phyloP scores from a whole-genome alignment of 1,139 yeast species.

The Hyphopichia pseudoburtonii region DNA sequence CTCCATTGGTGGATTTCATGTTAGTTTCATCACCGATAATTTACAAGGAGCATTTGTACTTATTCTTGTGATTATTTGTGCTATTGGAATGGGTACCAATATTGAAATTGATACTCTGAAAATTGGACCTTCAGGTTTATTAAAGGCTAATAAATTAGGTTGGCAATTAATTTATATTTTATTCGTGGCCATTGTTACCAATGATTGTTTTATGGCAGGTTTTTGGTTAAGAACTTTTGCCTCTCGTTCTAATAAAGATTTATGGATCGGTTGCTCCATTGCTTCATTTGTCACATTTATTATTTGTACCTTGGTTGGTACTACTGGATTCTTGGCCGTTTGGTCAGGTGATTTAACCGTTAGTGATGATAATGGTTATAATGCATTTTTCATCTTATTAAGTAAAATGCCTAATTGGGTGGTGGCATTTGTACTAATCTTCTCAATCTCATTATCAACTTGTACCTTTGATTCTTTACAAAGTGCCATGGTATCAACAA shows the following conservation, averaged over 20 bases:
- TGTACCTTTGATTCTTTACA: conserved; percentile 89
- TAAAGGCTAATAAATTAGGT: conserved; percentile 69
- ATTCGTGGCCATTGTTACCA: conserved; percentile 83
- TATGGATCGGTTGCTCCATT: conserved; percentile 70
- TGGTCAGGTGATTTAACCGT: conserved; percentile 77
- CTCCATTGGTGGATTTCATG: conserved; percentile 84
- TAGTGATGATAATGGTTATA: conserved; percentile 59
- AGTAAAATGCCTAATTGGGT: conserved; percentile 85
- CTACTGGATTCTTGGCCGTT: conserved; percentile 83
- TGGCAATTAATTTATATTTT: conserved; percentile 89
- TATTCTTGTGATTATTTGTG: conserved; percentile 64
- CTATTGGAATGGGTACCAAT: conserved; percentile 78
- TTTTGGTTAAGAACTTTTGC: conserved; percentile 96
- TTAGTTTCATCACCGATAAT: conserved; percentile 86
- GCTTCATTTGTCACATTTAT: conserved; percentile 68
- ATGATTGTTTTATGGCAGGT: conserved; percentile 87
- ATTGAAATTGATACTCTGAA: conserved; percentile 64
- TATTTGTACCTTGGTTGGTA: conserved; percentile 71
- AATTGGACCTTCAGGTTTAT: conserved; percentile 64
- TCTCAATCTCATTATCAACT: conserved; percentile 71
- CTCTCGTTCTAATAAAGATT: conserved; percentile 71
- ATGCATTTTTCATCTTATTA: conserved; percentile 70
- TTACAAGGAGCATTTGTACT: conserved; percentile 80
- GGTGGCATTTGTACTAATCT: conserved; percentile 77
- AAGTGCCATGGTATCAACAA: conserved; percentile 84